Base-by-base conservation (phyloP, 179 eudicot genomes). In the Nepenthes alata region DNA sequence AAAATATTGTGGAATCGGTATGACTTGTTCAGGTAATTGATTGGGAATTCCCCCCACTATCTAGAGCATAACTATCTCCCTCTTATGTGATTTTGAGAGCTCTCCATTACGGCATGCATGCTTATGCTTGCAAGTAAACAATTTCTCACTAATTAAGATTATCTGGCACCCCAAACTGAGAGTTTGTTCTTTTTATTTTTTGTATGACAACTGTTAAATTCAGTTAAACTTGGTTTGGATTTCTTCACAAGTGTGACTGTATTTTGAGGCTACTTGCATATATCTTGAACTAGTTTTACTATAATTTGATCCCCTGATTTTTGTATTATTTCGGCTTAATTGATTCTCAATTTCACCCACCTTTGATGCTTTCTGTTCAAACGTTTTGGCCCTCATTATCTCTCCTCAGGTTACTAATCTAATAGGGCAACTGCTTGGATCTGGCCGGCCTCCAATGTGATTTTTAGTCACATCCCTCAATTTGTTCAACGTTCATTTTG, bases 381-480 rank as follows among this genome's bases (percentile, higher is more conserved):
- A 7, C 2, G 8, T 41, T 41, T 7, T 41, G 45, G 3, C 0
- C 6, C 59, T 56, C 3, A 49, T 47, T 12, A 5, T n/a, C 11
- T 64, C 37, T 70, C 61, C 56, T 69, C 85, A 84, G 94, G 94
- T 81, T 65, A 86, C 82, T 13, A 81, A 78, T 68, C 73, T 86
- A 9, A 76, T 86, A 47, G 94, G 94, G 34, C 94, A 86, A 62
- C 70, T 81, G 66, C 89, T 86, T 58, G 84, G 85, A 58, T 77
- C 82, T 55, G 80, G 68, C 64, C 74, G 72, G 11, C 85, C 83
- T 53, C 79, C 83, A 34, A 70, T 75, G 82, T 86, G 70, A 76
- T 25, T 25, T 25, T 25, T 25, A 25, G 25, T 25, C 25, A 25
- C 25, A 25, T 25, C 25, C 25, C 25, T 25, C 25, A 25, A 25